Conservation (phyloP, 768 basidiomycete species). For the Phylloporus rhodoxanthus region DNA sequence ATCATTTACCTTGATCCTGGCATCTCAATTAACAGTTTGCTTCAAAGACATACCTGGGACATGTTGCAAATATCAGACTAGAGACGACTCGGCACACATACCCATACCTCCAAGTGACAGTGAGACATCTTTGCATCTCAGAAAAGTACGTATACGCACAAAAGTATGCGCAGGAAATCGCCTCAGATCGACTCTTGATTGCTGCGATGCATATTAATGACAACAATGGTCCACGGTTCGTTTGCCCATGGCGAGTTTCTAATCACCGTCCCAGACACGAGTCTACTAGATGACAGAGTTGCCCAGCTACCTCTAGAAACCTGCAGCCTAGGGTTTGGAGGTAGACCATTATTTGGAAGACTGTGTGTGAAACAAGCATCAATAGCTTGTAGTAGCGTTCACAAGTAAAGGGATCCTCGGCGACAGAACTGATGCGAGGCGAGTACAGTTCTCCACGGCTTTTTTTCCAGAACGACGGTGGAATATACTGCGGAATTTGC, state of each 20-base stretch:
- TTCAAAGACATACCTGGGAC: too few relatives aligned
- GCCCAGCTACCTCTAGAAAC: neutral
- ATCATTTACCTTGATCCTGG: neutral
- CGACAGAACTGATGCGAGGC: neutral
- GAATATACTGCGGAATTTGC: neutral
- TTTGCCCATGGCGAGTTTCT: neutral
- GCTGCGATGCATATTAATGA: neutral
- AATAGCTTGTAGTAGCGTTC: conserved; percentile 4
- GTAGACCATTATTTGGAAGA: neutral
- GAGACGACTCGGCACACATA: neutral
- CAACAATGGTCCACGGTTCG: neutral
- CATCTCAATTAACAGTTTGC: too few relatives aligned
- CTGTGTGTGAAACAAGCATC: neutral
- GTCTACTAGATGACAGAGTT: neutral
- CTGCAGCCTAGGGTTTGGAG: neutral
- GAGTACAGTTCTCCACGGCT: neutral
- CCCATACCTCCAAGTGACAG: too few relatives aligned
- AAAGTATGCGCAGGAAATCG: too few relatives aligned
- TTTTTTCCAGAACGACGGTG: neutral
- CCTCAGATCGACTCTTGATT: neutral
- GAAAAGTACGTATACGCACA: too few relatives aligned
- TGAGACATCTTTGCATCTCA: too few relatives aligned
- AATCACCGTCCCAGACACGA: too few relatives aligned
- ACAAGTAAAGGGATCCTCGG: neutral
- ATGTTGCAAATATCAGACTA: neutral